Conservation (phyloP, 164 flowering plant genomes). For the Umbilicus rupestris region DNA sequence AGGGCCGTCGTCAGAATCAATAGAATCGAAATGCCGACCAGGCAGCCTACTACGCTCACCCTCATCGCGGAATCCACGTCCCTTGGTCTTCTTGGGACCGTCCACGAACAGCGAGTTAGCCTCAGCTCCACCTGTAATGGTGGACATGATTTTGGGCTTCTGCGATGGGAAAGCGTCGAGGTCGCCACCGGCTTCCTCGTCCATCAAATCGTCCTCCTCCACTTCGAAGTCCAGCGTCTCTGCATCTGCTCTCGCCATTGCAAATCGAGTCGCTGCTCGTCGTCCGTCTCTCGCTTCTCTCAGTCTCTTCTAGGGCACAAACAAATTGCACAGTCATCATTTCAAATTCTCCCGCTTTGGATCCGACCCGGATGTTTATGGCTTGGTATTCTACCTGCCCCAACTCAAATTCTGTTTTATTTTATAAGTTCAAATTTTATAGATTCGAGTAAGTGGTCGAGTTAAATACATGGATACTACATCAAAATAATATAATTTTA, state of each 20-base stretch:
- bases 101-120: not conserved
- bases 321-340: not conserved
- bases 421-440: too few relatives aligned
- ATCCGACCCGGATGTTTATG: not conserved
- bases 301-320: not conserved
- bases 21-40: not conserved
- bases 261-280: not conserved
- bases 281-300: not conserved
- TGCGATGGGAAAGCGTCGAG: not conserved
- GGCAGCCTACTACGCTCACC: not conserved
- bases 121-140: not conserved
- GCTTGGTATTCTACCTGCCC: too few relatives aligned
- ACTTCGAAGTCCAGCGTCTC: conserved; percentile 8
- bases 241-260: conserved; percentile 1
- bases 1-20: not conserved
- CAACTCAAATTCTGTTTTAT: too few relatives aligned
- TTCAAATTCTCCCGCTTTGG: not conserved
- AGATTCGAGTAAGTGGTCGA: too few relatives aligned
- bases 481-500: too few relatives aligned
- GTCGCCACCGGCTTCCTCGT: conserved; percentile 1
- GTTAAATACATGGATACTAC: too few relatives aligned
- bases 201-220: conserved; percentile 9
- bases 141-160: conserved; percentile 7
- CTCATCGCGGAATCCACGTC: conserved; percentile 6
- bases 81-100: conserved; percentile 1